phyloP scores from a whole-genome alignment of 2,329 filamentous ascomycete species.

The Fusarium pseudoanthophilum region DNA sequence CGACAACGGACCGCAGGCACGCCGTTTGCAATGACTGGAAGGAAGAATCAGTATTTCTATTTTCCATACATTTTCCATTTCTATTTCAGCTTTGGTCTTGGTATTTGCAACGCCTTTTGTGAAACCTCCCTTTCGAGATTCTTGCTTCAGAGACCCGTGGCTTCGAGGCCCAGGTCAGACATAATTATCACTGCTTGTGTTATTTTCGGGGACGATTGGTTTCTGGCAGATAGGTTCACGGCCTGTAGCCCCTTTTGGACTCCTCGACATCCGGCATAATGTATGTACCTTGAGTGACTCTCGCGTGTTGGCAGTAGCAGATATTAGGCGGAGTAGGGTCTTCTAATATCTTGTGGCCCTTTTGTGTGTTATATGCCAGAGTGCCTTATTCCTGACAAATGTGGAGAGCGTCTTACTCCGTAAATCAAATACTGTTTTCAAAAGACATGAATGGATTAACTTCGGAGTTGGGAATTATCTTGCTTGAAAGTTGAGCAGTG shows the following conservation, averaged over 20 bases:
- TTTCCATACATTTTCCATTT: constrained; percentile 1
- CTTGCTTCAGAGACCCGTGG: constrained; percentile 29
- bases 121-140: constrained; percentile 1
- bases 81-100: not conserved
- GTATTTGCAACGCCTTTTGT: constrained; percentile 6
- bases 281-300: no score
- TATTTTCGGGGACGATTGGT: not conserved
- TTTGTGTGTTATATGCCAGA: not conserved
- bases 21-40: constrained; percentile 15
- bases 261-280: not conserved
- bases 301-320: not conserved
- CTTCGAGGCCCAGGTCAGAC: constrained; percentile 7
- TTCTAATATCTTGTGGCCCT: not conserved
- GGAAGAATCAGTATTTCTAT: constrained; percentile 6
- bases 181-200: not conserved
- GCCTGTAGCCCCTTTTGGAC: not conserved
- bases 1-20: constrained; percentile 31
- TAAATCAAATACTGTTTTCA: not conserved
- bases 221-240: not conserved
- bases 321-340: not conserved
- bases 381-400: not conserved
- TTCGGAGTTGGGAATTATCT: not conserved
- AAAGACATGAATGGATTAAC: not conserved
- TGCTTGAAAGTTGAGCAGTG: not conserved
- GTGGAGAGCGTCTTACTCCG: not conserved